These are phyloP conservation scores for Saccharomycopsis capsularis DNA, from an alignment of 805 yeast genomes.

Conservation along the genomic window DNA sequence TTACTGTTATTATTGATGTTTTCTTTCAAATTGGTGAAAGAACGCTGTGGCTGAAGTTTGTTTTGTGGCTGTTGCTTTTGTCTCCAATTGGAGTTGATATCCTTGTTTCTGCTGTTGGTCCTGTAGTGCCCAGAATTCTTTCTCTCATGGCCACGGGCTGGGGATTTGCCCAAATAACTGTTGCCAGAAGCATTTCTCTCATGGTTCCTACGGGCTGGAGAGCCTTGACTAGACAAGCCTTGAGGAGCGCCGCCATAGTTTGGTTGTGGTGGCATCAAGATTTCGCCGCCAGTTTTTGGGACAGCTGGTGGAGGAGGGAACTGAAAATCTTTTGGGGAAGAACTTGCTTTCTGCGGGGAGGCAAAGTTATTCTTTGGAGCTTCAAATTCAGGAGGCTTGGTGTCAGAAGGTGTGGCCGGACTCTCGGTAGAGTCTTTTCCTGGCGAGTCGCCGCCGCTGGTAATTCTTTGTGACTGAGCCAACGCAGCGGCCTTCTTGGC, in stretches of 20 bases:
- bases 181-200: constrained; percentile 10
- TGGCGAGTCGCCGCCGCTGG: constrained; percentile 18
- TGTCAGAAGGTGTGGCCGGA: constrained; percentile 19
- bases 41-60: constrained; percentile 1
- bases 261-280: constrained; percentile 48
- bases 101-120: constrained; percentile 35
- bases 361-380: constrained; percentile 43
- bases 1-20: constrained; percentile 13
- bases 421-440: constrained; percentile 9
- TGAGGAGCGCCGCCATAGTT: constrained; percentile 33
- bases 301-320: constrained; percentile 47
- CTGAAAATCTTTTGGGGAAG: constrained; percentile 49
- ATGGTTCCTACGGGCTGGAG: constrained; percentile 12
- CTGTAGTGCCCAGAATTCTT: constrained; percentile 34
- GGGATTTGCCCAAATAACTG: constrained; percentile 11
- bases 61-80: constrained; percentile 38
- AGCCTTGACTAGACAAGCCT: neutral
- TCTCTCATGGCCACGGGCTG: constrained; percentile 29
- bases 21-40: constrained; percentile 3
- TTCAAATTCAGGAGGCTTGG: constrained; percentile 36
- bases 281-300: constrained; percentile 16
- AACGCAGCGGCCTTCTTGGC: constrained; percentile 97
- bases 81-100: constrained; percentile 61
- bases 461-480: constrained; percentile 64
- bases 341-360: constrained; percentile 22